Evolutionary conservation across 202 grass and related monocot species (phyloP).

Genomic region (Zizania palustris): DNA sequence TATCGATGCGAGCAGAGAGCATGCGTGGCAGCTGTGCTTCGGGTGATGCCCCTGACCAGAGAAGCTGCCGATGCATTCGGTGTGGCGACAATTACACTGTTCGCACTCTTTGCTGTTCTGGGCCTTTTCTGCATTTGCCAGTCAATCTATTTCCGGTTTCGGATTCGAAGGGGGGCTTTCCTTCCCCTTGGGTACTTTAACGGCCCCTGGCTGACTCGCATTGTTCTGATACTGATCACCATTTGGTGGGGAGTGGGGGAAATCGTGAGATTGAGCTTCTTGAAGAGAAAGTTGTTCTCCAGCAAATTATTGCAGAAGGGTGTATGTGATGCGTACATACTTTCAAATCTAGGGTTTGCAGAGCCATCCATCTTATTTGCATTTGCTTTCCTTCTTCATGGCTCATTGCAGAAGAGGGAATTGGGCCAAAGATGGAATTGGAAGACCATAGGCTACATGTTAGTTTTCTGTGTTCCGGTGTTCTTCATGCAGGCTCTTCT

Average conservation of each 20-base stretch:
- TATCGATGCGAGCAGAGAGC: conserved; percentile 86
- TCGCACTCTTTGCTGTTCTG: conserved; percentile 63
- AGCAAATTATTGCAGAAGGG: conserved; percentile 64
- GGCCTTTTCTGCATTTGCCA: conserved; percentile 74
- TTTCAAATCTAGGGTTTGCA: conserved; percentile 94
- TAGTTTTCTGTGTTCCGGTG: conserved; percentile 77
- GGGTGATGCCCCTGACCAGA: conserved; percentile 97
- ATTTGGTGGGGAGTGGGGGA: conserved; percentile 86
- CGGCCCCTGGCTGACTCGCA: conserved; percentile 83
- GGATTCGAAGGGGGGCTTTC: conserved; percentile 52
- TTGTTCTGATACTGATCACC: conserved; percentile 78
- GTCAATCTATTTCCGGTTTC: conserved; percentile 59
- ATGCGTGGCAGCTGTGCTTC: conserved; percentile 92
- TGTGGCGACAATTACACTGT: conserved; percentile 75
- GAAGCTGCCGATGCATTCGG: conserved; percentile 88
- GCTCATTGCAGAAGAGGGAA: conserved; percentile 79
- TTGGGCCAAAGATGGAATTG: conserved; percentile 81
- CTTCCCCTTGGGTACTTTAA: conserved; percentile 85
- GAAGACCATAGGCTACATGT: conserved; percentile 72
- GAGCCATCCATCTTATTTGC: conserved; percentile 86
- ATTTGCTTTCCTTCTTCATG: conserved; percentile 79
- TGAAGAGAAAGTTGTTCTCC: conserved; percentile 72
- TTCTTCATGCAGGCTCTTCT: conserved; percentile 62
- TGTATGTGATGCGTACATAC: conserved; percentile 84
- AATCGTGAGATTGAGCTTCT: conserved; percentile 70